Evolutionary conservation across 352 stramenopile genomes (phyloP).

Genomic region (Phytophthora constricta): DNA sequence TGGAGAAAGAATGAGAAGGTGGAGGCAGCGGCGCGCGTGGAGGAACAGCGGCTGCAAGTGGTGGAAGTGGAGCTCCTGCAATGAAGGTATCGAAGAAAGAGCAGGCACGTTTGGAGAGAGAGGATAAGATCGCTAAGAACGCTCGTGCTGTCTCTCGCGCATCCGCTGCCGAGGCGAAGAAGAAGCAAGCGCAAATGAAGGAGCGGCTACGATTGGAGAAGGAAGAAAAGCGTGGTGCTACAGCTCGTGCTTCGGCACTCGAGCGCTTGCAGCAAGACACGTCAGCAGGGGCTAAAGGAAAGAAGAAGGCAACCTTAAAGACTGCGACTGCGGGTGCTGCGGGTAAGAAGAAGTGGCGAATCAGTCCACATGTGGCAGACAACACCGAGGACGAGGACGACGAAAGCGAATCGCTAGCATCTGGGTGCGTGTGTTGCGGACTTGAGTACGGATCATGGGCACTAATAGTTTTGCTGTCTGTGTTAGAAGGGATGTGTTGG

Average conservation of each 20-base stretch:
- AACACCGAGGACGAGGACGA: neutral
- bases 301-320: neutral
- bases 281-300: neutral
- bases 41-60: too few relatives aligned
- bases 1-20: too few relatives aligned
- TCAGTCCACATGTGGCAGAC: neutral
- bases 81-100: neutral
- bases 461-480: neutral
- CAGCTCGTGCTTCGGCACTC: neutral
- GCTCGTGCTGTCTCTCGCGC: neutral
- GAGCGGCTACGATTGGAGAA: neutral
- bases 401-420: too few relatives aligned
- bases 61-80: too few relatives aligned
- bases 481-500: neutral
- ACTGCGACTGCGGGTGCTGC: too few relatives aligned
- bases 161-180: neutral
- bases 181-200: neutral
- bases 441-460: neutral
- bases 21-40: too few relatives aligned
- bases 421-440: too few relatives aligned
- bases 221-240: neutral
- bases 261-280: neutral
- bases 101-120: neutral
- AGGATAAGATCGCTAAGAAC: neutral
- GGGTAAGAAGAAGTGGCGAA: neutral